These are phyloP conservation scores for Hypoxylon perforatum DNA, from an alignment of 495 filamentous ascomycete species.

Conservation along the genomic window DNA sequence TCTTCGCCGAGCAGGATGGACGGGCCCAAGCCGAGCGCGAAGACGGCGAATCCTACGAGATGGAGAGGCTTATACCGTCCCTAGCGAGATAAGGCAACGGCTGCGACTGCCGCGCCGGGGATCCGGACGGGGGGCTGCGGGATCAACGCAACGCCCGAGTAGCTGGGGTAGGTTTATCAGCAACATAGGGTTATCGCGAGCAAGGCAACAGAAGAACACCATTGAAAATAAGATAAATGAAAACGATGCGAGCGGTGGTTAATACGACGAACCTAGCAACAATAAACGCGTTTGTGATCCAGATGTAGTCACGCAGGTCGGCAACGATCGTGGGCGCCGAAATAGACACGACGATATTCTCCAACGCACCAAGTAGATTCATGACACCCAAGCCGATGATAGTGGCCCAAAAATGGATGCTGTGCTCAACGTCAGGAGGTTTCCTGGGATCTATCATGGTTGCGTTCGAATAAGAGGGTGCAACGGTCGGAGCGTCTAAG, in stretches of 20 bases:
- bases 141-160: constrained; percentile 46
- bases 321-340: background rate
- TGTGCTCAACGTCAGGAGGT: background rate
- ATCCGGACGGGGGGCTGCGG: constrained; percentile 42
- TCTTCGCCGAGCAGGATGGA: constrained; percentile 46
- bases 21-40: constrained; percentile 51
- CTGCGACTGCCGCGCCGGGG: constrained; percentile 41
- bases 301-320: background rate
- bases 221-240: background rate
- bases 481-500: background rate
- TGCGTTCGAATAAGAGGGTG: background rate
- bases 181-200: background rate
- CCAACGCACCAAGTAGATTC: background rate
- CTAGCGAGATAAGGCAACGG: constrained; percentile 46
- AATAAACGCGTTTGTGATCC: background rate
- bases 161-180: background rate
- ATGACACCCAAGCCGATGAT: background rate
- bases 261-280: background rate
- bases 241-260: background rate
- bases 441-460: background rate
- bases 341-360: background rate
- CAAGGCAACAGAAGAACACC: background rate
- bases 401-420: background rate
- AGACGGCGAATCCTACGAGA: constrained; percentile 44
- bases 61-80: constrained; percentile 56